Base-by-base conservation (phyloP, 73 alveolate genomes). In the Paramecium caudatum region DNA sequence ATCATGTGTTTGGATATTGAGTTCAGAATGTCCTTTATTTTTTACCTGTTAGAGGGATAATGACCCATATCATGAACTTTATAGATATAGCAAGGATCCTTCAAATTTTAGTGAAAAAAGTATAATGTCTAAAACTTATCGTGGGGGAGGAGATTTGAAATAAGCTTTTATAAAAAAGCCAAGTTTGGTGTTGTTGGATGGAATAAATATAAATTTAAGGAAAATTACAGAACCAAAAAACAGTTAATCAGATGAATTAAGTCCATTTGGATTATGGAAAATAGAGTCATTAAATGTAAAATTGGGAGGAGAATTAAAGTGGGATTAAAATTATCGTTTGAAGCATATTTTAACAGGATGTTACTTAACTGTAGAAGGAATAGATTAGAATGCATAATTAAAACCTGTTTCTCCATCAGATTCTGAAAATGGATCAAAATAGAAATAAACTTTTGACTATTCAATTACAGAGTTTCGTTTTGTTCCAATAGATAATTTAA, bases 221-320 rank as follows among this genome's bases (percentile, higher is more conserved):
- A 12, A 10, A 30, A 65, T 65, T 3, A 33, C 32, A 13, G 48
- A 34, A 32, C 50, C 50, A 3, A 65, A 55, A 55, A 55, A 25
- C 12, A 46, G 37, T 5, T 19, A 86, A 41, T 41, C 63, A 2
- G 65, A 63, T 43, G 85, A 36, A 37, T 78, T 86, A 12, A 62
- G 81, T 39, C 82, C 93, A 2, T 62, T 62, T 43, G 93, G 93
- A 4, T 23, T 86, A 17, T 86, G 84, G 82, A 86, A 78, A n/a
- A 86, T 86, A 61, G 93, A 86, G 25, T 48, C 90, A 1, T 27
- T 21, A 17, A 23, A 86, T 41, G 81, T 62, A 4, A 62, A 46
- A n/a, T 32, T 41, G n/a, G 93, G 93, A 23, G 93, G 93, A 0
- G 80, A 70, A 25, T 62, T 86, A 48, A 45, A 46, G 65, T 86